Evolutionary conservation across 2,329 filamentous ascomycete species (phyloP).

Genomic region (Scorias spongiosa): DNA sequence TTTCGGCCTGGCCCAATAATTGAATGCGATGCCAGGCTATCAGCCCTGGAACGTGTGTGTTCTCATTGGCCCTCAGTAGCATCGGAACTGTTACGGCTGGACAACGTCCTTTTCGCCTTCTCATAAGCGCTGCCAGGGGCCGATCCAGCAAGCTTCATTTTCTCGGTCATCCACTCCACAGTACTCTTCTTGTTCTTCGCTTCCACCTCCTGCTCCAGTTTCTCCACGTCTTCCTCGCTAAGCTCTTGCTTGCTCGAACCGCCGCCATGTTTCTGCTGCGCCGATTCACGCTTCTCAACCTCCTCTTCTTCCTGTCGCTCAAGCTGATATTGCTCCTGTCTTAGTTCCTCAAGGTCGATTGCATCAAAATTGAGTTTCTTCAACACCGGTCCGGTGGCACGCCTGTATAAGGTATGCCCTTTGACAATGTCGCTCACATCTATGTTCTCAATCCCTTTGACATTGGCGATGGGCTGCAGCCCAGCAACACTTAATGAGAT

Average conservation of each 20-base stretch:
- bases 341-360: conserved; percentile 32
- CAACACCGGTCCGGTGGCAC: conserved; percentile 35
- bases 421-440: conserved; percentile 36
- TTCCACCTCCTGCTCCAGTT: conserved; percentile 16
- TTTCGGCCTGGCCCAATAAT: too few relatives aligned
- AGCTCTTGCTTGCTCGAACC: conserved; percentile 7
- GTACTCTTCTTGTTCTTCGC: conserved; percentile 29
- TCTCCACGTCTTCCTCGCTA: conserved; percentile 14
- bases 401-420: conserved; percentile 37
- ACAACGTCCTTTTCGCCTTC: conserved; percentile 3
- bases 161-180: conserved; percentile 27
- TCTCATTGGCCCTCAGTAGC: too few relatives aligned
- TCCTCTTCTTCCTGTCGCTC: conserved; percentile 25
- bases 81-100: too few relatives aligned
- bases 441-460: conserved; percentile 49
- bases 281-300: conserved; percentile 18
- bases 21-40: too few relatives aligned
- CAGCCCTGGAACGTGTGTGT: too few relatives aligned
- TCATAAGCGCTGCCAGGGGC: conserved; percentile 10
- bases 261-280: conserved; percentile 12
- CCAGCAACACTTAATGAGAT: conserved; percentile 74
- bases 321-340: conserved; percentile 27
- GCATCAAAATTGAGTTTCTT: conserved; percentile 39
- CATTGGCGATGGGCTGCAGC: conserved; percentile 54
- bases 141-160: conserved; percentile 20